A percentile compares a stretch with the other conserved stretches of the same genome.
Conservation (phyloP, 768 basidiomycete species). For the Rhodocollybia butyracea region DNA sequence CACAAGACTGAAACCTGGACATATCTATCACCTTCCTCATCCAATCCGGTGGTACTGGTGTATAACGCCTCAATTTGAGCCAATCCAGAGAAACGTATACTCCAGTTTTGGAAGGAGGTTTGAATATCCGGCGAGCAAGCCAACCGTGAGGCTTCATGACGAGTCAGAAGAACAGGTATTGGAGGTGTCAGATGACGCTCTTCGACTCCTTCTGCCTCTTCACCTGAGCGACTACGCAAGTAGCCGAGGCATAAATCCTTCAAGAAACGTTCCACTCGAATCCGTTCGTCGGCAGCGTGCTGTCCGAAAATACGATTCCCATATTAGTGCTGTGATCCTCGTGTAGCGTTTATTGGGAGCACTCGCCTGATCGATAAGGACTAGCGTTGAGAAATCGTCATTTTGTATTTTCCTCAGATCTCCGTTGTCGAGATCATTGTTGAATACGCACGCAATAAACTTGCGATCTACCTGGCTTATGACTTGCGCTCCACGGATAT, state of each 20-base stretch:
- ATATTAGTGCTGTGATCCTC: slow-evolving; percentile 9
- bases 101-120: slow-evolving; percentile 63
- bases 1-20: slow-evolving; percentile 60
- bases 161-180: slow-evolving; percentile 61
- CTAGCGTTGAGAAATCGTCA: slow-evolving; percentile 33
- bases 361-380: slow-evolving; percentile 70
- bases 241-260: slow-evolving; percentile 71
- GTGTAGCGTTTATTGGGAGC: slow-evolving; percentile 1
- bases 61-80: slow-evolving; percentile 18
- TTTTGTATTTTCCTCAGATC: slow-evolving; percentile 8
- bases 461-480: slow-evolving; percentile 89
- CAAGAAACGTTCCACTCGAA: slow-evolving; percentile 85
- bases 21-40: slow-evolving; percentile 39
- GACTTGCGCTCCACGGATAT: slow-evolving; percentile 55
- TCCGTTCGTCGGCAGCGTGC: slow-evolving; percentile 96
- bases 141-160: slow-evolving; percentile 56
- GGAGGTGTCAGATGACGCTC: slow-evolving; percentile 48
- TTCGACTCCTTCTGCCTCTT: slow-evolving; percentile 29
- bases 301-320: slow-evolving; percentile 28
- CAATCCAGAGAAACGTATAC: slow-evolving; percentile 51
- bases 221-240: slow-evolving; percentile 32
- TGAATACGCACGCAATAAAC: slow-evolving; percentile 76
- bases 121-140: slow-evolving; percentile 35
- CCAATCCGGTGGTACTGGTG: slow-evolving; percentile 18
- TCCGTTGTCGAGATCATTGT: slow-evolving; percentile 18